Evolutionary conservation across 106 monocot genomes (phyloP).

Genomic region (Amphibolis antarctica): DNA sequence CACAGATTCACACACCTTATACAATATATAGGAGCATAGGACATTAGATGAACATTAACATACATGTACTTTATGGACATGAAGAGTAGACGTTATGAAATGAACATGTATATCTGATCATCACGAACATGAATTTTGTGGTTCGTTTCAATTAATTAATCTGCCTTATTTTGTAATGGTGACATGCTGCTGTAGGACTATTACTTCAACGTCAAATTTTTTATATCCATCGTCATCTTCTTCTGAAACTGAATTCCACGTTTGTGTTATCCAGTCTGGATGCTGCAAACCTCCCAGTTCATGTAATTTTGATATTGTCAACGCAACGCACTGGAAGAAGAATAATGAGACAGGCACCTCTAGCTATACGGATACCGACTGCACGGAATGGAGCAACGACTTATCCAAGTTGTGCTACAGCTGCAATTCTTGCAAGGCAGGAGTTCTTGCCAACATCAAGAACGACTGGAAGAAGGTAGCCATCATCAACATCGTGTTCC

Average conservation of each 20-base stretch:
- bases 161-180: conserved; percentile 1
- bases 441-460: conserved; percentile 25
- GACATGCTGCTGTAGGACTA: neutral
- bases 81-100: no score
- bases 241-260: neutral
- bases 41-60: no score
- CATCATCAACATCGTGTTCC: conserved; percentile 22
- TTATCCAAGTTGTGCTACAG: conserved; percentile 5
- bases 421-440: conserved; percentile 27
- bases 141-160: no score
- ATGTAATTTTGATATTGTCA: conserved; percentile 11
- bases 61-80: no score
- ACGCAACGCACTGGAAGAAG: conserved; percentile 8
- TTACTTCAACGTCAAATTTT: neutral
- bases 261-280: conserved; percentile 14
- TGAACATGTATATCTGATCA: no score
- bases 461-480: conserved; percentile 28
- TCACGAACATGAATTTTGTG: no score
- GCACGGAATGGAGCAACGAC: conserved; percentile 17
- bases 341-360: neutral
- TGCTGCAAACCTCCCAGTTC: conserved; percentile 28
- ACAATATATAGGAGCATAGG: no score
- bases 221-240: neutral
- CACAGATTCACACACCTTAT: no score
- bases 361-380: conserved; percentile 4